phyloP scores from a whole-genome alignment of 148 eudicot genomes.

The Arbutus unedo region DNA sequence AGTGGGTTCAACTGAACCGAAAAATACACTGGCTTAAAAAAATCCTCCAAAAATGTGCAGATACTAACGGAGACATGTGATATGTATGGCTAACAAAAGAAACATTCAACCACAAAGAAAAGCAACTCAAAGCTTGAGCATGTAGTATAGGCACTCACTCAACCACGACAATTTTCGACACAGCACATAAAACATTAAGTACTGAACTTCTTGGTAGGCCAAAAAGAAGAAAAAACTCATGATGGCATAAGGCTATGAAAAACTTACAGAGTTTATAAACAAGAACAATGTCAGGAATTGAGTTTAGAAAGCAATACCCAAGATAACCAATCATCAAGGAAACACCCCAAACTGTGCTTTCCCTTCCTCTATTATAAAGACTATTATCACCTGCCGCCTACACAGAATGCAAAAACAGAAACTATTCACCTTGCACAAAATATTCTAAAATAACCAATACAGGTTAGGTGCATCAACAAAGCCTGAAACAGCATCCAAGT shows the following conservation, averaged over 20 bases:
- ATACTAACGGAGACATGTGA: not conserved
- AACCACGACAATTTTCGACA: not conserved
- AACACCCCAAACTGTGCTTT: constrained; percentile 93
- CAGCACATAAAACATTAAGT: not conserved
- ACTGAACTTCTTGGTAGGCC: not conserved
- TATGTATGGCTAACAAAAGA: not conserved
- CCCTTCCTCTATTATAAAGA: constrained; percentile 76
- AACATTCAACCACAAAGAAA: not conserved
- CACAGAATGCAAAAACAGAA: constrained; percentile 21
- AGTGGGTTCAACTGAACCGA: not conserved
- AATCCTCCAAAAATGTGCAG: not conserved
- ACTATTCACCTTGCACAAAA: constrained; percentile 7
- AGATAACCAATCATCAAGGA: constrained; percentile 97
- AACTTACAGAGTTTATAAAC: not conserved
- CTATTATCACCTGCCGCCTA: constrained; percentile 78
- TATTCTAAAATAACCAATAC: not conserved
- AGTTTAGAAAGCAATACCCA: constrained; percentile 51
- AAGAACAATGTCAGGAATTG: not conserved
- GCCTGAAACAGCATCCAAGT: not conserved
- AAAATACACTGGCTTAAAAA: not conserved
- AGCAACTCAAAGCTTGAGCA: constrained; percentile 4
- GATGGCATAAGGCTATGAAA: not conserved
- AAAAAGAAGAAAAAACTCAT: not conserved
- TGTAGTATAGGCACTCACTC: not conserved
- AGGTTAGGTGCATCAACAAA: not conserved